A percentile compares a stretch with the other conserved stretches of the same genome.
Evolutionary conservation across 495 filamentous ascomycete species (phyloP).

Genomic region (Hyaloscypha finlandica): DNA sequence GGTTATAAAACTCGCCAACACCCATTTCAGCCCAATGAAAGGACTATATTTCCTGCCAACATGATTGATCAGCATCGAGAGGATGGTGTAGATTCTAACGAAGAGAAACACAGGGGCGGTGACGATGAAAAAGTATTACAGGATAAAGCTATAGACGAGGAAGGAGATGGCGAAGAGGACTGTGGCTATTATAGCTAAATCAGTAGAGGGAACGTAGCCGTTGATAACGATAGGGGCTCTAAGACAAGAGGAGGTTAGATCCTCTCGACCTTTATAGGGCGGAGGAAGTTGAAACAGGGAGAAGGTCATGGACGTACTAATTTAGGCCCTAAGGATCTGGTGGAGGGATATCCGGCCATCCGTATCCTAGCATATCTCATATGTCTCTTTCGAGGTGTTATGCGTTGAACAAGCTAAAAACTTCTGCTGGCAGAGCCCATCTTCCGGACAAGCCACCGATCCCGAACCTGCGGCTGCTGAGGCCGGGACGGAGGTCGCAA

Average conservation of each 20-base stretch:
- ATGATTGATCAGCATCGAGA: slow-evolving; percentile 45
- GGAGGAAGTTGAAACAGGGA: too few species aligned
- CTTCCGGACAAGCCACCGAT: not conserved
- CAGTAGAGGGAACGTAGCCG: slow-evolving; percentile 40
- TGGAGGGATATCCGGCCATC: too few species aligned
- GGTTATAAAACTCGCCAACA: slow-evolving; percentile 52
- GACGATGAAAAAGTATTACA: slow-evolving; percentile 62
- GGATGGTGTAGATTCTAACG: slow-evolving; percentile 53
- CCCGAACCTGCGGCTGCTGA: slow-evolving; percentile 3
- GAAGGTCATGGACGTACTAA: too few species aligned
- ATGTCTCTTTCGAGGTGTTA: too few species aligned
- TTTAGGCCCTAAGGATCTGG: too few species aligned
- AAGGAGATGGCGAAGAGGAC: slow-evolving; percentile 33
- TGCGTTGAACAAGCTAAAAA: too few species aligned
- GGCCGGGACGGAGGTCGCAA: slow-evolving; percentile 11
- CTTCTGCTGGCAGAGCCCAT: not conserved
- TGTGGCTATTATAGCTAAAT: slow-evolving; percentile 32
- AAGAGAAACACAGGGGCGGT: slow-evolving; percentile 56
- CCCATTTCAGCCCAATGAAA: slow-evolving; percentile 38
- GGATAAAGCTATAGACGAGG: slow-evolving; percentile 43
- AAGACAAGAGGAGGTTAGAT: too few species aligned
- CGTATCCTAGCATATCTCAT: too few species aligned
- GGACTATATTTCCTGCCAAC: slow-evolving; percentile 39
- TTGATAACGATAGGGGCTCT: too few species aligned
- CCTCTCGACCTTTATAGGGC: too few species aligned